Base-by-base conservation (phyloP, 2,329 filamentous ascomycete genomes). In the Apiospora sp. region DNA sequence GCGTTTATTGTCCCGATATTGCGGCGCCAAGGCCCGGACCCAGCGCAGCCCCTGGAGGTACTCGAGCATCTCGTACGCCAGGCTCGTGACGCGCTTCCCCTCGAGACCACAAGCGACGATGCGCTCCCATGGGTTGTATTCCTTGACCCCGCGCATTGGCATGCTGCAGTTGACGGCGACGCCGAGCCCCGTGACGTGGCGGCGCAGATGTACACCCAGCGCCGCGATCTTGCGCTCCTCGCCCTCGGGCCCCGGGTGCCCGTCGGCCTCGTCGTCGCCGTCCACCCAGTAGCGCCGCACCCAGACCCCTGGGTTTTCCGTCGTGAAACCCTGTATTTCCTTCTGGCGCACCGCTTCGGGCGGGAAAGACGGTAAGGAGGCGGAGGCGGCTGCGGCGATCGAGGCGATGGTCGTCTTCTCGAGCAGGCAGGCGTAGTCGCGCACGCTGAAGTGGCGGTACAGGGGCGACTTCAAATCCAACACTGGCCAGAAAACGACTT, bases 91-190 rank as follows among this genome's bases (percentile, higher is more conserved):
- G 73, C 88, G 86, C 84, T 93, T 94, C 34, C 93, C 95, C 74
- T 92, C 91, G 51, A 98, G 83, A 0, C 96, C 96, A 85, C 96
- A 98, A 19, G 95, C 93, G n/a, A 95, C 92, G 81, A 98, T 97
- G 74, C 95, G 88, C 61, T 82, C 81, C 89, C 89, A 91, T 0
- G 89, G 88, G 74, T 90, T 90, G 4, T 74, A 74, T 8, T 74
- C 74, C 70, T 81, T 80, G 67, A 74, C 64, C 0, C 85, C 86
- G 1, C 75, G 71, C 1, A 86, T 83, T 1, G 93, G 89, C 72
- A 92, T 90, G 75, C 85, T 83, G n/a, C 94, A 83, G 86, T 97
- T 94, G 80, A 98, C 81, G 2, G 94, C 95, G 46, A 97, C 87
- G 8, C 96, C 96, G 81, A 97, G 93, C 74, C 92, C 94, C 34